These are phyloP conservation scores for Pisolithus thermaeus DNA, from an alignment of 1,284 basidiomycete genomes.

Conservation along the genomic window DNA sequence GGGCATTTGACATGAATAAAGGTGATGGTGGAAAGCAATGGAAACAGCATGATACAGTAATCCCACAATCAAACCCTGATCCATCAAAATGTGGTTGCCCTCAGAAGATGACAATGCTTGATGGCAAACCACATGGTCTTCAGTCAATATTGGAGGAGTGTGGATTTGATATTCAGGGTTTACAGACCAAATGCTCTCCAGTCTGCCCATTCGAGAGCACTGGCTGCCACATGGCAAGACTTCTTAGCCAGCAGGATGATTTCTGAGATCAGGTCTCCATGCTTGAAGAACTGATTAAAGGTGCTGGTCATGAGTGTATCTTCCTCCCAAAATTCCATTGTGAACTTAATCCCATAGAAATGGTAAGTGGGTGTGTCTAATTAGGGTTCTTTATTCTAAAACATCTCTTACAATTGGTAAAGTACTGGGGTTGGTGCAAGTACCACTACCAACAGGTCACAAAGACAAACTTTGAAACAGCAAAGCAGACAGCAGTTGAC, in stretches of 20 bases:
- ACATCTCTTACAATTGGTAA: neutral
- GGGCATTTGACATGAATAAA: conserved; percentile 32
- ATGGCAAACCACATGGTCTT: conserved; percentile 30
- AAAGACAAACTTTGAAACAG: conserved; percentile 23
- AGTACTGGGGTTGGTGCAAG: conserved; percentile 31
- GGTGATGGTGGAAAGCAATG: conserved; percentile 27
- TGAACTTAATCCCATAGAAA: conserved; percentile 15
- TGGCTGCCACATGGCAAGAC: conserved; percentile 20
- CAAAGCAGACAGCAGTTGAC: conserved; percentile 21
- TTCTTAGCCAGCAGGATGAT: conserved; percentile 18
- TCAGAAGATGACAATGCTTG: conserved; percentile 27
- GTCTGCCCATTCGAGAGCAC: conserved; percentile 24
- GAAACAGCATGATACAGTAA: conserved; percentile 23
- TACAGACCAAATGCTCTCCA: conserved; percentile 25
- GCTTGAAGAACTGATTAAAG: conserved; percentile 11
- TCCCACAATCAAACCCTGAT: conserved; percentile 26
- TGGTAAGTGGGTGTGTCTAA: neutral
- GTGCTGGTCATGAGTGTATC: conserved; percentile 15
- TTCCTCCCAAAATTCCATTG: conserved; percentile 24
- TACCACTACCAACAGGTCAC: conserved; percentile 22
- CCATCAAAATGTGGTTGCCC: conserved; percentile 15
- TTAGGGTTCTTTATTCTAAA: neutral
- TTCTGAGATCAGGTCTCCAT: conserved; percentile 14
- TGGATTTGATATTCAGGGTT: conserved; percentile 24
- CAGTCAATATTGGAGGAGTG: conserved; percentile 28